These are phyloP conservation scores for Paraconiothyrium sp. DNA, from an alignment of 2,329 filamentous ascomycete genomes.

Conservation along the genomic window DNA sequence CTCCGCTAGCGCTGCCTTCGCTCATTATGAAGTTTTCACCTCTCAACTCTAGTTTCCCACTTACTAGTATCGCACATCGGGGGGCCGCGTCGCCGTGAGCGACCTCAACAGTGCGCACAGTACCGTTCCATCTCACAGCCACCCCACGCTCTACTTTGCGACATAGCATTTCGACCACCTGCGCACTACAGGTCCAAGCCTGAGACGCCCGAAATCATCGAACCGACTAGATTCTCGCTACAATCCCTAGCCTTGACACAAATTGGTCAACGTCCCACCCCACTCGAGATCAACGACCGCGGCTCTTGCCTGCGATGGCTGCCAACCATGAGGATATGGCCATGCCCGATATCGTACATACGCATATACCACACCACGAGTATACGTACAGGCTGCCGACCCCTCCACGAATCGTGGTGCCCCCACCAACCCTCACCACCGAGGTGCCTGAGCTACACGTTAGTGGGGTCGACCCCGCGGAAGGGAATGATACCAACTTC, in stretches of 20 bases:
- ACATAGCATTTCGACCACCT: neutral
- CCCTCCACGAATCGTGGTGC: slow-evolving; percentile 59
- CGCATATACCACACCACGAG: slow-evolving; percentile 45
- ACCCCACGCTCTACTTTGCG: neutral
- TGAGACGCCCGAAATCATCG: neutral
- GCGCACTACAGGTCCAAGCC: neutral
- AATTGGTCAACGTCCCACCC: neutral
- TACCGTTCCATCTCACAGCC: neutral
- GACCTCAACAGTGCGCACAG: neutral
- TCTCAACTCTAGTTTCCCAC: neutral
- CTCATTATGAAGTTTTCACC: slow-evolving; percentile 2
- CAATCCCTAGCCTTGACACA: neutral
- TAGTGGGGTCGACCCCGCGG: slow-evolving; percentile 23
- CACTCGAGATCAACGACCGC: neutral
- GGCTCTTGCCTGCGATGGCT: slow-evolving; percentile 24
- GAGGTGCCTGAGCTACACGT: slow-evolving; percentile 52
- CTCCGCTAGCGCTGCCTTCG: neutral
- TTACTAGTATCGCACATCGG: neutral
- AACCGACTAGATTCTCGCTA: neutral
- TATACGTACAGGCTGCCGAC: slow-evolving; percentile 59
- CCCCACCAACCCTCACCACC: slow-evolving; percentile 54
- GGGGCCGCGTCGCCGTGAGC: neutral
- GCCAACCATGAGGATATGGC: slow-evolving; percentile 37
- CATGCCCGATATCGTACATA: slow-evolving; percentile 39
- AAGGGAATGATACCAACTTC: slow-evolving; percentile 47